Conservation (phyloP, 176 grass and related monocot genomes). For the Triticum timopheevii region DNA sequence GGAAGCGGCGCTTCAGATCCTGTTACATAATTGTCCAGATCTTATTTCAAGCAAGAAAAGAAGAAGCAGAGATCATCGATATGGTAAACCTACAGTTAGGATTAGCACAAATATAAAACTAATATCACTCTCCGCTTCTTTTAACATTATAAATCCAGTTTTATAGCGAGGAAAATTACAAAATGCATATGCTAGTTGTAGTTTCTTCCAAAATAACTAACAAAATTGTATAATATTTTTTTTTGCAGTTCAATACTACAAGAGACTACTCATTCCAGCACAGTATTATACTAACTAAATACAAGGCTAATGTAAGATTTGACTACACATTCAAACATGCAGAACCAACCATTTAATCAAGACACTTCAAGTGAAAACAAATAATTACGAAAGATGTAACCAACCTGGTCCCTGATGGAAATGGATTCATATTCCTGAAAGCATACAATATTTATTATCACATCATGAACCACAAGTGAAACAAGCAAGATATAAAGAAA, state of each 20-base stretch:
- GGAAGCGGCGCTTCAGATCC: constrained; percentile 95
- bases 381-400: constrained; percentile 35
- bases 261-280: neutral
- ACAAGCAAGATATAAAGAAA: constrained; percentile 31
- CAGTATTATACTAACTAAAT: neutral
- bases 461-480: neutral
- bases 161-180: neutral
- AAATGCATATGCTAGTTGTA: neutral
- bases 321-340: neutral
- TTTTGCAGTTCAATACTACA: neutral
- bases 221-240: neutral
- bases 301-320: neutral
- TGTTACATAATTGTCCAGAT: constrained; percentile 45
- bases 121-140: neutral
- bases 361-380: constrained; percentile 1
- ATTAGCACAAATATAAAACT: neutral
- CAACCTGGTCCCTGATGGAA: constrained; percentile 91
- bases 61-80: neutral
- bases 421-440: constrained; percentile 91
- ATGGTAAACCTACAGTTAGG: neutral
- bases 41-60: constrained; percentile 21
- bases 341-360: neutral
- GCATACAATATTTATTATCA: constrained; percentile 35
- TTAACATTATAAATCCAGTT: neutral
- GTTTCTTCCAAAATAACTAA: neutral